Evolutionary conservation across 257 asterid genomes (phyloP), one percentile per base, ranked within the genome.

Genomic region (Ballota nigra): DNA sequence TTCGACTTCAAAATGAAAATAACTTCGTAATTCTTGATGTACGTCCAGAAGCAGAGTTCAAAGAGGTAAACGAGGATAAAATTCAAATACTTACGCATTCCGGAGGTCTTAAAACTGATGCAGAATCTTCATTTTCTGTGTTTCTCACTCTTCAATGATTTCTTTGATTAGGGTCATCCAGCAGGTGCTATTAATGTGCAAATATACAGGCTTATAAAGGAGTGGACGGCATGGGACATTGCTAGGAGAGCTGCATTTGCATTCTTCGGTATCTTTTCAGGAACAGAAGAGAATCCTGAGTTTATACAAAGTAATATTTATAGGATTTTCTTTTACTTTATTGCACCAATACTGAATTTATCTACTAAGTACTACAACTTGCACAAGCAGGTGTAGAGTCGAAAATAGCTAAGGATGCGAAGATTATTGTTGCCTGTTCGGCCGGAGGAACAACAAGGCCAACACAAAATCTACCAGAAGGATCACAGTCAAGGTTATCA

Each of bases 201-300:
- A 84, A 87, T 94, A 78, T 94, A 91, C 69, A 84, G 98, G 85
- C 95, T 94, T 51, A 94, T 94, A 76, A 94, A 94, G 86, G 98
- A 94, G 74, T 94, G 98, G 98, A 91, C 97, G 10, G 95, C 98
- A 8, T 94, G 98, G 97, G 98, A 94, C 81, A 94, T 94, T 69
- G 92, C 97, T 19, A 83, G 98, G 77, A 81, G 98, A 49, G 96
- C 85, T 63, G 98, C 98, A 31, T 94, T 91, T 76, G 98, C 98
- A 7, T 94, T 94, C 81, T 91, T 91, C 43, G 98, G 98, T 59
- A 91, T 91, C 67, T 87, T 94, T 74, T 75, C 86, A 51, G 97
- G 97, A 78, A 91, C 98, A 63, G 98, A 93, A 82, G 98, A 93
- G 83, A 93, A 93, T 66, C 98, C 98, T 26, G 96, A 91, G 55